Percentiles rank a stretch among this genome's conserved stretches.
phyloP scores from a whole-genome alignment of 805 yeast genomes.

The Yamadazyma sp. region DNA sequence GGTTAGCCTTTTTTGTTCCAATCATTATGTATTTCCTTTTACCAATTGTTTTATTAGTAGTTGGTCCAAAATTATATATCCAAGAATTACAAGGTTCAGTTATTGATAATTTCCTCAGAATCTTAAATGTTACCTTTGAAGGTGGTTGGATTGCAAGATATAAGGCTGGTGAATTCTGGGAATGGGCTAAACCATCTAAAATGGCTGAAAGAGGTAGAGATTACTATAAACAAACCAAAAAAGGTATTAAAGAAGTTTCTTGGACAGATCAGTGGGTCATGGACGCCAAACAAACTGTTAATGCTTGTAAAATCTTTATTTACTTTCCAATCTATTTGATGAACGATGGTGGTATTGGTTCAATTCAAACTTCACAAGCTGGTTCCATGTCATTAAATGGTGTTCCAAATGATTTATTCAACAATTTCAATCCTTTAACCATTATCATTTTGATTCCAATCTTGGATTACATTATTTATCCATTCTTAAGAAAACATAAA shows the following conservation, averaged over 20 bases:
- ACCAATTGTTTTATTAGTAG: constrained; percentile 25
- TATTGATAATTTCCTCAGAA: constrained; percentile 40
- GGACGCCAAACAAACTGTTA: constrained; percentile 42
- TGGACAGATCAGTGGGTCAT: constrained; percentile 47
- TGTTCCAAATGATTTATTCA: constrained; percentile 55
- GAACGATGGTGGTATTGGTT: constrained; percentile 49
- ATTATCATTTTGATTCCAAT: constrained; percentile 51
- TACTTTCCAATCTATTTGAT: constrained; percentile 36
- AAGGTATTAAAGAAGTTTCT: constrained; percentile 24
- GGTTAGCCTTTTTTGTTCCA: constrained; percentile 54
- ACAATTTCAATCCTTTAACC: constrained; percentile 52
- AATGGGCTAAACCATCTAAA: constrained; percentile 42
- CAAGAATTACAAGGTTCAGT: constrained; percentile 45
- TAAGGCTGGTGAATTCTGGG: constrained; percentile 43
- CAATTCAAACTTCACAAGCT: constrained; percentile 50
- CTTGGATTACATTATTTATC: constrained; percentile 47
- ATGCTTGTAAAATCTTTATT: constrained; percentile 44
- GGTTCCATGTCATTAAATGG: constrained; percentile 51
- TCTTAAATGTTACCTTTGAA: constrained; percentile 39
- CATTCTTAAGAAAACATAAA: constrained; percentile 38
- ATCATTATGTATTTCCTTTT: constrained; percentile 26
- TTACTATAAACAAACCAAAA: constrained; percentile 30
- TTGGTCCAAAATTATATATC: constrained; percentile 27
- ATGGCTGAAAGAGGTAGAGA: constrained; percentile 43
- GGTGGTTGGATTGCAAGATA: constrained; percentile 42